A percentile compares a stretch with the other conserved stretches of the same genome.
These are phyloP conservation scores for Lachancea mirantina DNA, from an alignment of 805 yeast genomes.

Conservation along the genomic window DNA sequence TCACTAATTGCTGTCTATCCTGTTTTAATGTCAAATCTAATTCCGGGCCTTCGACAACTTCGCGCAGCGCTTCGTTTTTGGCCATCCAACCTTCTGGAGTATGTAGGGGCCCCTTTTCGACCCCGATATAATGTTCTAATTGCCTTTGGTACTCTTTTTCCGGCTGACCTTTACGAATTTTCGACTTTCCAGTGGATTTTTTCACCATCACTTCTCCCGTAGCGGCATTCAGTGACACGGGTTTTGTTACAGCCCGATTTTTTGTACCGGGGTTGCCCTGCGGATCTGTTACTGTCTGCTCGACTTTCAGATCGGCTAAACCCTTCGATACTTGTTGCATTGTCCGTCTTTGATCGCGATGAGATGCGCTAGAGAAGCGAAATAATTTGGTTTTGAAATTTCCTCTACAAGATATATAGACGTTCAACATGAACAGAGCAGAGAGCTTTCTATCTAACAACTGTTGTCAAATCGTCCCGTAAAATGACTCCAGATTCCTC, in stretches of 20 bases:
- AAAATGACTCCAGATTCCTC: too few relatives aligned
- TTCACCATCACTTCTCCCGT: constrained; percentile 40
- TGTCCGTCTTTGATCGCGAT: too few relatives aligned
- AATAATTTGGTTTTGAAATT: too few relatives aligned
- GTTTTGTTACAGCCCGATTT: constrained; percentile 20
- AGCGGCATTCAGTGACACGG: constrained; percentile 19
- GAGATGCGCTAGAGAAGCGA: too few relatives aligned
- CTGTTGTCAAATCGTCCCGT: too few relatives aligned
- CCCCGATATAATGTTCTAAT: constrained; percentile 38
- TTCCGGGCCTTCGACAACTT: constrained; percentile 16
- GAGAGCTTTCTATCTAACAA: too few relatives aligned
- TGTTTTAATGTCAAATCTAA: constrained; percentile 39
- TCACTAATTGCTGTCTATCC: constrained; percentile 47
- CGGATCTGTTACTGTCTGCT: neutral
- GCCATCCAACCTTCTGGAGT: constrained; percentile 35
- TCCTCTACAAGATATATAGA: too few relatives aligned
- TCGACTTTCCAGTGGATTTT: constrained; percentile 41
- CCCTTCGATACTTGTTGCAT: too few relatives aligned
- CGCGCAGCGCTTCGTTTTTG: constrained; percentile 7
- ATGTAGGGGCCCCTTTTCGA: constrained; percentile 48
- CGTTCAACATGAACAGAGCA: too few relatives aligned
- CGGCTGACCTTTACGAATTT: constrained; percentile 61
- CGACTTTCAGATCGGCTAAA: too few relatives aligned
- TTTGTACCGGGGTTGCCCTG: constrained; percentile 6
- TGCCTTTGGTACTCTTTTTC: constrained; percentile 56